Base-by-base conservation (phyloP, 2,329 filamentous ascomycete genomes). In the Aspergillus vadensis region DNA sequence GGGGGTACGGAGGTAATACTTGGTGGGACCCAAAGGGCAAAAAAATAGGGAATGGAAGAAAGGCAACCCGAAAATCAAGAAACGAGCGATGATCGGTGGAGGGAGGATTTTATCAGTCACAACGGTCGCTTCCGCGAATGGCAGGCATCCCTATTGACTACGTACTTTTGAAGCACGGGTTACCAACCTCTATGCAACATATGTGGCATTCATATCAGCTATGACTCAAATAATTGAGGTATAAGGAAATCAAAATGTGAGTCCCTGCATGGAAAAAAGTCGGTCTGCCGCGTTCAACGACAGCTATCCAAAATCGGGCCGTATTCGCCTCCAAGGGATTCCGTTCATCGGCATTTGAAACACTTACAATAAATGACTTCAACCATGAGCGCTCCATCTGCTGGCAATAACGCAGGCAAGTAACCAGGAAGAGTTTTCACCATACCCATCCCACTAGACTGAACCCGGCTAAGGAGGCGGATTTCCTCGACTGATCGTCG, bases 301-400 rank as follows among this genome's bases (percentile, higher is more conserved):
- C 32, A 14, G 32, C 7, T 19, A 21, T 19, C 15, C 27, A 44
- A 23, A 21, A 55, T 36, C 53, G 59, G 39, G 59, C 63, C 59
- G 38, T 38, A 49, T 58, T 65, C 62, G 63, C 62, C 55, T 36
- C 32, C 43, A 17, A 27, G 36, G 15, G 2, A 36, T 59, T 62
- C 62, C 62, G 63, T 59, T 64, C 52, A 62, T 64, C 63, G 63
- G 63, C 57, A 55, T 52, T 57, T 39, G 36, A 36, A 30, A n/a
- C 39, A 30, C 21, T 36, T 17, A 36, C 32, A 14, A 56, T 47
- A 23, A 19, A n/a, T 15, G 44, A 49, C 23, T 49, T n/a, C 23
- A 36, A 21, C 52, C 21, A 39, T 30, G 52, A 30, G 12, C 15
- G 12, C 52, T 30, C 12, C 15, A 39, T 21, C 23, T n/a, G 27